A percentile compares a stretch with the other conserved stretches of the same genome.
Conservation (phyloP, 225 moss, liverwort and hornwort species). For the Pseudoscleropodium purum region DNA sequence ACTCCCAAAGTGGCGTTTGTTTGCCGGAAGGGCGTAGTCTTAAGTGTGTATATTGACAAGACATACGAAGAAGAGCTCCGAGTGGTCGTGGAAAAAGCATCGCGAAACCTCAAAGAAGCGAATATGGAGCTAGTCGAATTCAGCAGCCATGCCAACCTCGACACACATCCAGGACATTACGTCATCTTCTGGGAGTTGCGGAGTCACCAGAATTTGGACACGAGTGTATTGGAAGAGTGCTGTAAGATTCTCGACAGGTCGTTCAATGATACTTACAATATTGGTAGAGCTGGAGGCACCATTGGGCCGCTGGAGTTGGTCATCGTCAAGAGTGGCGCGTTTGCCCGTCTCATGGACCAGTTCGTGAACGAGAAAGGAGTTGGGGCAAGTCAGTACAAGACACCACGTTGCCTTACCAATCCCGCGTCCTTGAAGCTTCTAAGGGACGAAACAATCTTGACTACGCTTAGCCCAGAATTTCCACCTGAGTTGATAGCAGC, state of each 20-base stretch:
- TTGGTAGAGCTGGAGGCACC: neutral
- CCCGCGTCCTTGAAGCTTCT: neutral
- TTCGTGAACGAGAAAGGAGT: neutral
- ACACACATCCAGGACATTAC: conserved; percentile 35
- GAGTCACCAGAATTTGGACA: neutral
- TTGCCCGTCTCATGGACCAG: conserved; percentile 2
- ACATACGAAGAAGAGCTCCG: conserved; percentile 53
- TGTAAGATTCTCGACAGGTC: conserved; percentile 16
- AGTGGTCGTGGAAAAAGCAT: conserved; percentile 22
- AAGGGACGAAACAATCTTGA: neutral
- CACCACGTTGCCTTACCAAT: conserved; percentile 2
- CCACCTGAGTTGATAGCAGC: neutral
- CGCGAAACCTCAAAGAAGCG: neutral
- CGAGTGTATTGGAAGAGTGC: neutral
- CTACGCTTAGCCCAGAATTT: neutral
- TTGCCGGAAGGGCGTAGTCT: conserved; percentile 27
- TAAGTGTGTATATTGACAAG: conserved; percentile 33
- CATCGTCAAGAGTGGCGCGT: conserved; percentile 8
- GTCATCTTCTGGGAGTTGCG: conserved; percentile 51
- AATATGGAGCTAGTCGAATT: conserved; percentile 41
- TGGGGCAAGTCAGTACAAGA: conserved; percentile 21
- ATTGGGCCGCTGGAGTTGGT: conserved; percentile 24
- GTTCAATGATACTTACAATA: conserved; percentile 6
- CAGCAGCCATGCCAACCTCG: conserved; percentile 28
- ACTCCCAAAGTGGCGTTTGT: conserved; percentile 45